Conservation (phyloP, 2,329 filamentous ascomycete genomes). For the Colletotrichum theobromicola region DNA sequence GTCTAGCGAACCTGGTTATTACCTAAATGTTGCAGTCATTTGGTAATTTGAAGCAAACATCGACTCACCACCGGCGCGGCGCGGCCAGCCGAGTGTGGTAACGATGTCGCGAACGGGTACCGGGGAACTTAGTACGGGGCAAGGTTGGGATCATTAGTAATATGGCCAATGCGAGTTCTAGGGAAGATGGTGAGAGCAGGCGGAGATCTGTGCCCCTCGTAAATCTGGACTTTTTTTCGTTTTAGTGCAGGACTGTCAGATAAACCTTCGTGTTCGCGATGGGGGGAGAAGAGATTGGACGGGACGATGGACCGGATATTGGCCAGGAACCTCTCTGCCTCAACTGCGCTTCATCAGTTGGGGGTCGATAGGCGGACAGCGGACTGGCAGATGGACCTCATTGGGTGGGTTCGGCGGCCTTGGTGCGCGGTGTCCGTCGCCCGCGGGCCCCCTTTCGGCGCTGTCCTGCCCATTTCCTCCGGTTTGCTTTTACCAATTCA, state of each 20-base stretch:
- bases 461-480: not conserved
- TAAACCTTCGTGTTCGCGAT: not conserved
- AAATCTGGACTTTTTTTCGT: not conserved
- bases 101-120: not conserved
- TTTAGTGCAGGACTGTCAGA: not conserved
- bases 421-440: conserved; percentile 1
- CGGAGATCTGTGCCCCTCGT: not conserved
- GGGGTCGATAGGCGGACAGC: not conserved
- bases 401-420: not conserved
- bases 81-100: not conserved
- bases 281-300: not conserved
- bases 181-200: not conserved
- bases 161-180: not conserved
- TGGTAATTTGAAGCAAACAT: not conserved
- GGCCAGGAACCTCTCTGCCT: not conserved
- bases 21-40: not conserved
- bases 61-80: not conserved
- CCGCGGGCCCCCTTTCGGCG: not conserved
- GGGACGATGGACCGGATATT: not conserved
- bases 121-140: not conserved
- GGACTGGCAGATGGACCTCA: not conserved
- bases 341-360: not conserved
- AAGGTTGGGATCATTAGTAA: not conserved
- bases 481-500: not conserved
- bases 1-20: not conserved